Evolutionary conservation across 169 alveolate species (phyloP), one percentile per base, ranked within the genome.

Genomic region (Blepharisma undulans): DNA sequence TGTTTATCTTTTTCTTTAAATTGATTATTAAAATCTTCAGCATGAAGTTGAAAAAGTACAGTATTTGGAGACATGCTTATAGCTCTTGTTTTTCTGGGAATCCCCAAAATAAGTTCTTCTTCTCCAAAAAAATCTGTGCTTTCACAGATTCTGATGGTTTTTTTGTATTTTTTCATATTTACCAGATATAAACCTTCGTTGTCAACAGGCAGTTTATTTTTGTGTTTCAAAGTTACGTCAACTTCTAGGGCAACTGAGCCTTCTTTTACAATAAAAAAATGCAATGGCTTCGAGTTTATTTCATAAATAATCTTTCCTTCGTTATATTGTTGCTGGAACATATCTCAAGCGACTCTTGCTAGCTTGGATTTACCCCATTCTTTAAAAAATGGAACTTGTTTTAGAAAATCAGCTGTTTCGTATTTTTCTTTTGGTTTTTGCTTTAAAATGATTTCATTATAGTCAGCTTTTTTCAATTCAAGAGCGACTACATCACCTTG

Each of bases 51-150:
- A 25, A 25, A 33, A n/a, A 79, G 60, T 0, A 79, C 29, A n/a
- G 87, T 79, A 33, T 79, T 32, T 12, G 29, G 29, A n/a, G 29
- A 25, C 36, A 33, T 30, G 60, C 87, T 29, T 2, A 72, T 72
- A 72, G 60, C 87, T 79, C 34, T 27, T 21, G 30, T 21, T 32
- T 32, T 32, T 27, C 87, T 25, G 1, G 71, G 29, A 4, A n/a
- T 27, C 34, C 36, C 72, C 25, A n/a, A n/a, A 79, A 79, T 30
- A 29, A 79, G 25, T 34, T 79, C 87, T 32, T 79, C 72, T 33
- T 79, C 87, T 29, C 87, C 87, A n/a, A 79, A 79, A 33, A 79
- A 27, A 30, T 79, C 87, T 79, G 29, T 34, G 34, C 61, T 21
- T n/a, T 29, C 25, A 33, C 87, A 79, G 29, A 25, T 32, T 33